Percentiles rank a stretch among this genome's conserved stretches.
phyloP scores from a whole-genome alignment of 306 rosid genomes.

The Gynostemma pentaphyllum region DNA sequence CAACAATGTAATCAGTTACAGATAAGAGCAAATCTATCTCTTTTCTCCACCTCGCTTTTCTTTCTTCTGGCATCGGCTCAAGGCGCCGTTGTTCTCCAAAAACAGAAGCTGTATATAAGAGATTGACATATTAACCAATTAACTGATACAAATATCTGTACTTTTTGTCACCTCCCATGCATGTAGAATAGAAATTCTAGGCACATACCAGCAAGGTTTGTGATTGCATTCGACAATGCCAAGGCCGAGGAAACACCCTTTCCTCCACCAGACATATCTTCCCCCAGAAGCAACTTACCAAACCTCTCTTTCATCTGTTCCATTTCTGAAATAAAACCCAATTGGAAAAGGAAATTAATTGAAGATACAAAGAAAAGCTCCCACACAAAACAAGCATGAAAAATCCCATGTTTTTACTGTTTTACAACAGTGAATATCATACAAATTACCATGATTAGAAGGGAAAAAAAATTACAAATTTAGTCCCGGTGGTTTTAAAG shows the following conservation, averaged over 20 bases:
- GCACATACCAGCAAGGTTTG: constrained; percentile 79
- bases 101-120: constrained; percentile 61
- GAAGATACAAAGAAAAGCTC: background rate
- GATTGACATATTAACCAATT: background rate
- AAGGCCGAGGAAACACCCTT: constrained; percentile 93
- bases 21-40: constrained; percentile 83
- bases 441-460: no score
- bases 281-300: constrained; percentile 80
- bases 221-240: constrained; percentile 93
- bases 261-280: constrained; percentile 99
- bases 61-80: constrained; percentile 74
- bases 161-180: background rate
- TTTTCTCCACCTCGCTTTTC: constrained; percentile 77
- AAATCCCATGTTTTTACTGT: no score
- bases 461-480: no score
- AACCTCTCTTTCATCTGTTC: constrained; percentile 92
- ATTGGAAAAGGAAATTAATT: background rate
- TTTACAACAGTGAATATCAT: no score
- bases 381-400: background rate
- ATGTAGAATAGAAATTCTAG: background rate
- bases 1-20: constrained; percentile 75
- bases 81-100: constrained; percentile 79
- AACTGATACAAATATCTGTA: background rate
- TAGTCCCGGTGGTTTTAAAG: no score
- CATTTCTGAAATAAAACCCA: constrained; percentile 59